phyloP scores from a whole-genome alignment of 1,284 basidiomycete species.

The Bjerkandera adusta region DNA sequence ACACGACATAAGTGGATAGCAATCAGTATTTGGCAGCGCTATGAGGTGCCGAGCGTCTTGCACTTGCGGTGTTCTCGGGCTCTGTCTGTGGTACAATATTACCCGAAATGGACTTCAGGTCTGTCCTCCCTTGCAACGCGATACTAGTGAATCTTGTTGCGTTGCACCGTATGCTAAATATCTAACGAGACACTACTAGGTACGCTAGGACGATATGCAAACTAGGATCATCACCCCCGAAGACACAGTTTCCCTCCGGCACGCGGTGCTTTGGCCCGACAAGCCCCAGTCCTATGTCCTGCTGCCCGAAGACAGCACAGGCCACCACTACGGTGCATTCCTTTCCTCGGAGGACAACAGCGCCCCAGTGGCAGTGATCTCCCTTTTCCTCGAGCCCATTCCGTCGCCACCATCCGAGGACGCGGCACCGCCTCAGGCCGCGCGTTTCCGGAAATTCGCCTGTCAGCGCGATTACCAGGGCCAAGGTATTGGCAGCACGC shows the following conservation, averaged over 20 bases:
- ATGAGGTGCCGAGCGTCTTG: no score
- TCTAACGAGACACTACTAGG: no score
- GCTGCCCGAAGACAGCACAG: constrained; percentile 48
- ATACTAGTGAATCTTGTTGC: no score
- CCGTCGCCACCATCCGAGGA: constrained; percentile 23
- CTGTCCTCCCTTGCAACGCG: no score
- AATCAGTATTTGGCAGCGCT: no score
- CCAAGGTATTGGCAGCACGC: constrained; percentile 48
- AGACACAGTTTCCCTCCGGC: constrained; percentile 49
- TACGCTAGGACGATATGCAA: no score
- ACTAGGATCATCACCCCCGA: constrained; percentile 34
- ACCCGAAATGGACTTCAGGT: no score
- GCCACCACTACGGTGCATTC: constrained; percentile 56
- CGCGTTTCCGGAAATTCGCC: constrained; percentile 63
- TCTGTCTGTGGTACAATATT: no score
- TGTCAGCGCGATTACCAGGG: constrained; percentile 46
- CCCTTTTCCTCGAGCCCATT: constrained; percentile 47
- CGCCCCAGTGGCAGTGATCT: constrained; percentile 49
- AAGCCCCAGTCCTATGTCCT: constrained; percentile 46
- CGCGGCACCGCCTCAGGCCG: constrained; percentile 20
- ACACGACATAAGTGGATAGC: no score
- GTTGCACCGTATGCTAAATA: no score
- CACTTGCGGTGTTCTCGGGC: no score
- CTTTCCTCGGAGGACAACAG: constrained; percentile 17
- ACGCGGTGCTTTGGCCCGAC: constrained; percentile 57